phyloP scores from a whole-genome alignment of 371 early-diverging fungal genomes.

The Aphelidium insulamus region DNA sequence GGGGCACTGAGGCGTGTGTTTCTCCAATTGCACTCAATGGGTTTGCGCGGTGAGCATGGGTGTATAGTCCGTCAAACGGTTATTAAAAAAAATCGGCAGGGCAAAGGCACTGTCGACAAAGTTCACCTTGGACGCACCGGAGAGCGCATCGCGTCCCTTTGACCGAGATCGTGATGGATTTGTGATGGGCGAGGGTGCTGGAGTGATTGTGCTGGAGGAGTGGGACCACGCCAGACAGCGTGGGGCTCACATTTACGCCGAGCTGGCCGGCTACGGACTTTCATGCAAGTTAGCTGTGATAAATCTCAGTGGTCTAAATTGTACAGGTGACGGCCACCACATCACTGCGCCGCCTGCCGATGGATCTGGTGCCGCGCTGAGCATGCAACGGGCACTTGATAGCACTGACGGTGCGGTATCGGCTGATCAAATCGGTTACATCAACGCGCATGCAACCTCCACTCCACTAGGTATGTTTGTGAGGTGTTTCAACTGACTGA shows the following conservation, averaged over 20 bases:
- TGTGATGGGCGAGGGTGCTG: slow-evolving; percentile 88
- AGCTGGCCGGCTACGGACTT: slow-evolving; percentile 67
- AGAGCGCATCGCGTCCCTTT: slow-evolving; percentile 67
- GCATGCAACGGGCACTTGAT: slow-evolving; percentile 65
- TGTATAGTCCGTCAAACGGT: not conserved
- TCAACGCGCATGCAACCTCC: slow-evolving; percentile 93
- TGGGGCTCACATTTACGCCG: slow-evolving; percentile 73
- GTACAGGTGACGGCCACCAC: slow-evolving; percentile 62
- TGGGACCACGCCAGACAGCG: slow-evolving; percentile 63
- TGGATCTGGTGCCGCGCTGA: slow-evolving; percentile 58
- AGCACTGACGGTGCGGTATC: slow-evolving; percentile 27
- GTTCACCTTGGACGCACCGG: slow-evolving; percentile 52
- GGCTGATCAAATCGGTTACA: slow-evolving; percentile 46
- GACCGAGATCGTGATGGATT: slow-evolving; percentile 69
- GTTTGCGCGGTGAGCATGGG: slow-evolving; percentile 36
- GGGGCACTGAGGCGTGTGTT: slow-evolving; percentile 71
- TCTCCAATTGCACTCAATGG: slow-evolving; percentile 73
- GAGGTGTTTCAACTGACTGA: not conserved
- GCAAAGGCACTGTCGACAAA: slow-evolving; percentile 58
- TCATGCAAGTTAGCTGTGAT: slow-evolving; percentile 20
- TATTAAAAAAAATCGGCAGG: slow-evolving; percentile 8
- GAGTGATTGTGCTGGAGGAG: slow-evolving; percentile 76
- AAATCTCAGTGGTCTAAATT: not conserved
- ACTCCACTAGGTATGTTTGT: slow-evolving; percentile 37
- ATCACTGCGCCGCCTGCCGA: slow-evolving; percentile 76